Evolutionary conservation across 768 basidiomycete genomes (phyloP).

Genomic region (Leccinum broughii): DNA sequence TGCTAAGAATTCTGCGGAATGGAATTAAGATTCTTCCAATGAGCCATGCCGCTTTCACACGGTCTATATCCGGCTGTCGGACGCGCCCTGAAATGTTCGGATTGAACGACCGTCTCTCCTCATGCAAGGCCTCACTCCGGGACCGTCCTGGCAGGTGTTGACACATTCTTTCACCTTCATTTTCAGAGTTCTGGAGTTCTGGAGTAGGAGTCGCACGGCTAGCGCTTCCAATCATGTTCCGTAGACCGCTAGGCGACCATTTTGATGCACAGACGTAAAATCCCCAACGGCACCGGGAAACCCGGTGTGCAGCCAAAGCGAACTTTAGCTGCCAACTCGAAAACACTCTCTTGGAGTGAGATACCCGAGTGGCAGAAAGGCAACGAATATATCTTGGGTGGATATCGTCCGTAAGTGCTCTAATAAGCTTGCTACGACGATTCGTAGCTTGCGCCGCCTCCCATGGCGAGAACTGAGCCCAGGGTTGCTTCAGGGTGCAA

Average conservation of each 20-base stretch:
- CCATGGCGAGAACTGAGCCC: neutral
- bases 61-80: neutral
- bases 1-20: conserved; percentile 3
- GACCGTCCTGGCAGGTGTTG: neutral
- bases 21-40: conserved; percentile 20
- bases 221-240: conserved; percentile 6
- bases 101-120: neutral
- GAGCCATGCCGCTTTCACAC: conserved; percentile 20
- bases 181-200: conserved; percentile 6
- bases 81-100: neutral
- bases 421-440: neutral
- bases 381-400: conserved; percentile 70
- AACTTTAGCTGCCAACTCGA: neutral
- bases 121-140: too few relatives aligned
- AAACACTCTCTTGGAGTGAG: conserved; percentile 53
- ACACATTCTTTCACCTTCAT: conserved; percentile 8
- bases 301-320: conserved; percentile 1
- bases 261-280: conserved; percentile 17
- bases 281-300: conserved; percentile 12
- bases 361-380: conserved; percentile 71
- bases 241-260: conserved; percentile 5
- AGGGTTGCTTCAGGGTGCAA: conserved; percentile 45
- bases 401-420: conserved; percentile 62
- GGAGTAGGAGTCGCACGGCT: neutral
- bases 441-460: conserved; percentile 9